These are phyloP conservation scores for Corniculantispora saksenae DNA, from an alignment of 2,329 filamentous ascomycete species.

Conservation along the genomic window DNA sequence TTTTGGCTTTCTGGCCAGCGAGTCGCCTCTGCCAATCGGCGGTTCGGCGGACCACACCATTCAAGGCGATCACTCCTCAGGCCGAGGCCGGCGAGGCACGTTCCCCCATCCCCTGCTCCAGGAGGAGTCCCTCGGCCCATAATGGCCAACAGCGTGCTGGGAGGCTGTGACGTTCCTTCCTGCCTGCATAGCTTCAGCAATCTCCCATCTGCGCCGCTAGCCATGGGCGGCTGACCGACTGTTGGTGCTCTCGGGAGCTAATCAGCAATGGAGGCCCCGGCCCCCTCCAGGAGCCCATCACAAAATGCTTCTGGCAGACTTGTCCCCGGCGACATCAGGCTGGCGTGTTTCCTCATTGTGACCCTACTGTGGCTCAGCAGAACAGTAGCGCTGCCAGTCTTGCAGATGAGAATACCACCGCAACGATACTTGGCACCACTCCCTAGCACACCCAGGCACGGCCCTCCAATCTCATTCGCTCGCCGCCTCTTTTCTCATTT, in stretches of 20 bases:
- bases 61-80: constrained; percentile 4
- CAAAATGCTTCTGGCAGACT: too few species aligned
- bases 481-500: neutral
- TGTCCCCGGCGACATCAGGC: neutral
- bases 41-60: neutral
- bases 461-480: constrained; percentile 1
- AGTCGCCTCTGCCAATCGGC: neutral
- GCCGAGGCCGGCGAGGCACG: neutral
- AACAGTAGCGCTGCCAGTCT: neutral
- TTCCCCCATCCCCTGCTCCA: neutral
- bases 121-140: neutral
- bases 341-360: neutral
- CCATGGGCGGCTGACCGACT: constrained; percentile 2
- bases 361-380: neutral
- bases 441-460: neutral
- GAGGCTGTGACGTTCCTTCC: neutral
- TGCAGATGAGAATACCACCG: neutral
- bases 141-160: neutral
- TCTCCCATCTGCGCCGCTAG: constrained; percentile 1
- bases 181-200: neutral
- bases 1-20: neutral
- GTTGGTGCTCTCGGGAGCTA: neutral
- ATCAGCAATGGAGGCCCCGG: neutral
- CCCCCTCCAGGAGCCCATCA: neutral
- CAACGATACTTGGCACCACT: neutral